Conservation (phyloP, 495 filamentous ascomycete species). For the Podospora sp. region DNA sequence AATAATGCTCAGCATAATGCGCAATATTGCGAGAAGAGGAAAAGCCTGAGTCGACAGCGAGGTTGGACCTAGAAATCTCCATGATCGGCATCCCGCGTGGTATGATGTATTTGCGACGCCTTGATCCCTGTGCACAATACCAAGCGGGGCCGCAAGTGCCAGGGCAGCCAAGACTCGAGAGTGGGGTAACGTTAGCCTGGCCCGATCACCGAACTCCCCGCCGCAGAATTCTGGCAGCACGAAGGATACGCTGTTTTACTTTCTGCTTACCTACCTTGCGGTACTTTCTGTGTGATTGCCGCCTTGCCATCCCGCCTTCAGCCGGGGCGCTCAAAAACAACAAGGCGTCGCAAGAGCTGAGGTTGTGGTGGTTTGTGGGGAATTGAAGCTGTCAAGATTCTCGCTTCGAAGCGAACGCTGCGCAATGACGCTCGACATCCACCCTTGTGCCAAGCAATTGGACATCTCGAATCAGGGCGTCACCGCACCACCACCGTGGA, state of each 20-base stretch:
- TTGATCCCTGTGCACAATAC: constrained; percentile 22
- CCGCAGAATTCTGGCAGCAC: neutral
- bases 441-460: neutral
- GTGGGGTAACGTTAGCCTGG: neutral
- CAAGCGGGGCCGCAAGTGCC: neutral
- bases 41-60: constrained; percentile 10
- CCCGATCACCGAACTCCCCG: neutral
- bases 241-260: neutral
- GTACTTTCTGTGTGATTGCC: too few species aligned
- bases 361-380: neutral
- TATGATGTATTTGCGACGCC: constrained; percentile 33
- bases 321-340: neutral
- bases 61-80: constrained; percentile 11
- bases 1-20: neutral
- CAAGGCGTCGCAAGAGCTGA: neutral
- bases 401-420: neutral
- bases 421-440: neutral
- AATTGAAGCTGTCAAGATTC: neutral
- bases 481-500: neutral
- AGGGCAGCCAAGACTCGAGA: neutral
- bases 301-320: neutral
- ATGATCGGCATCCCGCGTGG: constrained; percentile 21
- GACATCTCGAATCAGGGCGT: neutral
- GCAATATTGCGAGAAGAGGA: neutral
- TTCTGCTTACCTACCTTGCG: neutral